Evolutionary conservation across 768 basidiomycete species (phyloP), one percentile per base, ranked within the genome.

Genomic region (Boletus rufocinnamomeus): DNA sequence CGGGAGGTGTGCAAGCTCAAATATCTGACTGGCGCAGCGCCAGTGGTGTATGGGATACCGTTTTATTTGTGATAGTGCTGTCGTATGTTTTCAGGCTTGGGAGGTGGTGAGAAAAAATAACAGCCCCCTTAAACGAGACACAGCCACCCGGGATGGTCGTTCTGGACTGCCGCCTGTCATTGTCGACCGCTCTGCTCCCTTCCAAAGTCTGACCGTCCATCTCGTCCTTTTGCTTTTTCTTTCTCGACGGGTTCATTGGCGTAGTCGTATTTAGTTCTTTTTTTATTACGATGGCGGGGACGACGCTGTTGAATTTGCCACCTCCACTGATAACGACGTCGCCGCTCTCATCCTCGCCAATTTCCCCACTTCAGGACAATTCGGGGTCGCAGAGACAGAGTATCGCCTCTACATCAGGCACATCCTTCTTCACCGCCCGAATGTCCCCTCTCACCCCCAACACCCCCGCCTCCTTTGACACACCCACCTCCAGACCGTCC

Each of bases 21-120:
- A 70, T 98, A 94, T 72, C 78, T 98, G 57, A 98, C 95, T 30
- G 97, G 96, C 2, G 95, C 95, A 1, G 95, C 97, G 14, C 89
- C 94, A 16, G 88, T 99, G 0, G 88, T 95, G 13, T 98, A 98
- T 70, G 97, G 97, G 2, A 89, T 99, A 64, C 97, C 97, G 3
- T 93, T 95, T 67, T 93, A 92, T 73, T 71, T 97, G 59, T 84
- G 71, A 65, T 43, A 13, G 3, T 16, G 47, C 32, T 25, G 23
- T 21, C 45, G 25, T 32, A 52, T 34, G 28, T 51, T 47, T 50
- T 32, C 32, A 32, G 32, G 32, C 13, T 23, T 13, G 17, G 7
- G 37, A 6, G 21, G 16, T 17, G 17, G 46, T 30, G 46, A 44
- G 38, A 54, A 52, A 55, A 17, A 10, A 25, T 28, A n/a, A 40